phyloP scores from a whole-genome alignment of 2,329 filamentous ascomycete species.

The Neonectria sp. region DNA sequence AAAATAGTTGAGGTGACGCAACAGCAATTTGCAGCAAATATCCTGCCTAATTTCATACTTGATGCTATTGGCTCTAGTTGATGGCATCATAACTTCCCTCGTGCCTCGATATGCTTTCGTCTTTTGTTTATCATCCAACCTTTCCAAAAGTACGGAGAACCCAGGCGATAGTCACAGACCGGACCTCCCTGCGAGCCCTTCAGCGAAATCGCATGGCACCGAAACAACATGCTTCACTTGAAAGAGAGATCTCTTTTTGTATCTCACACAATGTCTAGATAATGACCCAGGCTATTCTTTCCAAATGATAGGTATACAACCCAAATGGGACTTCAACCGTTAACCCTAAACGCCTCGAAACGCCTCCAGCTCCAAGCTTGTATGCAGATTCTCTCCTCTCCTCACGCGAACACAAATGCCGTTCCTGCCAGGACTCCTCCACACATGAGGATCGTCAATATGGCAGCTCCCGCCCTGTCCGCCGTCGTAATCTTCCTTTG shows the following conservation, averaged over 20 bases:
- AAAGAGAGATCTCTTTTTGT: background rate
- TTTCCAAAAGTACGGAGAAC: background rate
- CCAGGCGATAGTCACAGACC: no score
- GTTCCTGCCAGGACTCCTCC: conserved; percentile 66
- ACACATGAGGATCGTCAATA: conserved; percentile 67
- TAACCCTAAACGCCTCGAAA: conserved; percentile 13
- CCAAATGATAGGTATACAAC: conserved; percentile 4
- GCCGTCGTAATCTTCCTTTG: conserved; percentile 59
- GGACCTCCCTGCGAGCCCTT: background rate
- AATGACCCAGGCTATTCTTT: conserved; percentile 2
- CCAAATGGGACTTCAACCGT: background rate
- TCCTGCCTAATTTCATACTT: no score
- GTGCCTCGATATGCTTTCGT: background rate
- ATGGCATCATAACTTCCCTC: no score
- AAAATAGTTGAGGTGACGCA: no score
- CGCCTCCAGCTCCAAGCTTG: background rate
- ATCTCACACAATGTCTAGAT: conserved; percentile 16
- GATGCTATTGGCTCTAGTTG: no score
- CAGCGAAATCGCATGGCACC: background rate
- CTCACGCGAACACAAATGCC: conserved; percentile 57
- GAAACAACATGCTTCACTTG: background rate
- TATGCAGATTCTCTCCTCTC: background rate
- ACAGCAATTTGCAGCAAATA: no score
- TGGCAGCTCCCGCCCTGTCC: conserved; percentile 70
- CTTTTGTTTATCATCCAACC: background rate